phyloP scores from a whole-genome alignment of 768 basidiomycete genomes.

The Termitomyces sp. region DNA sequence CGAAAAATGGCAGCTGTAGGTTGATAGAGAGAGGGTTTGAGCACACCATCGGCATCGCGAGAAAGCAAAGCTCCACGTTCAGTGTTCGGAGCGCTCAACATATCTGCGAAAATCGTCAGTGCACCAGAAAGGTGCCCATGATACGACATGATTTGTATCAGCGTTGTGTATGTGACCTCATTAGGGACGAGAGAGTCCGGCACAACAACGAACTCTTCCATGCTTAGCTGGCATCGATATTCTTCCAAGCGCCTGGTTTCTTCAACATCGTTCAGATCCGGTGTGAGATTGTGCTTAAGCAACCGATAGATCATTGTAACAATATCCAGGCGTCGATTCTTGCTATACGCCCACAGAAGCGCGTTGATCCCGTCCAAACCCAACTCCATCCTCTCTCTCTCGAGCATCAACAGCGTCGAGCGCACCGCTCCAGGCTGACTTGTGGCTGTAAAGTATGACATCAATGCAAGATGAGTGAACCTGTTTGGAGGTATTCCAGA shows the following conservation, averaged over 20 bases:
- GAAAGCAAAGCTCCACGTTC: conserved; percentile 27
- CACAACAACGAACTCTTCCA: conserved; percentile 42
- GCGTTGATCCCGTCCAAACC: conserved; percentile 66
- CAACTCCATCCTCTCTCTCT: conserved; percentile 41
- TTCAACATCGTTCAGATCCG: conserved; percentile 26
- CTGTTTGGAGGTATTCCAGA: conserved; percentile 54
- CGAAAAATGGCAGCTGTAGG: conserved; percentile 57
- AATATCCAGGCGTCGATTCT: conserved; percentile 46
- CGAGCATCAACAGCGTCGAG: conserved; percentile 47
- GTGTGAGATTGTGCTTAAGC: conserved; percentile 47
- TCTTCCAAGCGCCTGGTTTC: conserved; percentile 18
- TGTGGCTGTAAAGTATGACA: conserved; percentile 47
- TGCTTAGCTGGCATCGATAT: conserved; percentile 29
- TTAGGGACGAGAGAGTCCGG: conserved; percentile 45
- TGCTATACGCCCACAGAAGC: conserved; percentile 64
- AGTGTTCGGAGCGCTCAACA: conserved; percentile 44
- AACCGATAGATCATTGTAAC: conserved; percentile 57
- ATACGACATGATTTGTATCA: conserved; percentile 69
- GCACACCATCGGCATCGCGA: conserved; percentile 19
- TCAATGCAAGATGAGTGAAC: conserved; percentile 54
- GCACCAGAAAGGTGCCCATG: conserved; percentile 57
- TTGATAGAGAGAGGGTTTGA: conserved; percentile 24
- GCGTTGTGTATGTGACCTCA: conserved; percentile 55
- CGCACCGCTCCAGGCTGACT: conserved; percentile 49
- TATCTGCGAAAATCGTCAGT: conserved; percentile 58